These are phyloP conservation scores for Fusarium paranaense DNA, from an alignment of 2,329 filamentous ascomycete species.

Conservation along the genomic window DNA sequence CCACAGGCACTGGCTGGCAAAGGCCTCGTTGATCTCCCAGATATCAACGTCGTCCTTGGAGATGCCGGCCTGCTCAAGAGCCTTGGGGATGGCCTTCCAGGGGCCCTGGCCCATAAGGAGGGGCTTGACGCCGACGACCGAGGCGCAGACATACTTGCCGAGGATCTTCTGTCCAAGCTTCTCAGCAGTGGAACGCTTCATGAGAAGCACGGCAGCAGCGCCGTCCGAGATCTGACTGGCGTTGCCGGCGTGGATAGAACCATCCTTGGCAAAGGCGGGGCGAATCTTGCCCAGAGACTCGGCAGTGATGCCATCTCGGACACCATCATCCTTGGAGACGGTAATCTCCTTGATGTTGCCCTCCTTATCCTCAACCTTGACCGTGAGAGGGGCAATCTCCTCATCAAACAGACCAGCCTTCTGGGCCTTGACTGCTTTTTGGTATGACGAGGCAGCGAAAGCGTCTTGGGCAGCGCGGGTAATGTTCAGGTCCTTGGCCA, in stretches of 20 bases:
- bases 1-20: constrained; percentile 94
- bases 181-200: constrained; percentile 93
- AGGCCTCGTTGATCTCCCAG: constrained; percentile 99
- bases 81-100: constrained; percentile 95
- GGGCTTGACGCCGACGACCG: constrained; percentile 88
- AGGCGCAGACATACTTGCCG: constrained; percentile 90
- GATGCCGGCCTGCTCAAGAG: constrained; percentile 88
- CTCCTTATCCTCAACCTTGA: constrained; percentile 91
- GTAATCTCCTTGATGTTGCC: constrained; percentile 86
- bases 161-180: constrained; percentile 88
- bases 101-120: constrained; percentile 96
- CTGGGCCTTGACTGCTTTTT: constrained; percentile 89
- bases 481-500: constrained; percentile 88
- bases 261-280: constrained; percentile 90
- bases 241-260: constrained; percentile 95
- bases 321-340: constrained; percentile 87
- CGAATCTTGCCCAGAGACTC: constrained; percentile 93
- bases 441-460: constrained; percentile 94
- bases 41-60: constrained; percentile 93
- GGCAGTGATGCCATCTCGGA: constrained; percentile 85
- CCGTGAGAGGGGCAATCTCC: constrained; percentile 88
- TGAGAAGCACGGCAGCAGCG: constrained; percentile 92
- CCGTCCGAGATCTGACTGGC: constrained; percentile 96
- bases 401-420: constrained; percentile 89
- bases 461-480: constrained; percentile 81